Base-by-base conservation (phyloP, 805 yeast genomes). In the Barnettozyma californica region DNA sequence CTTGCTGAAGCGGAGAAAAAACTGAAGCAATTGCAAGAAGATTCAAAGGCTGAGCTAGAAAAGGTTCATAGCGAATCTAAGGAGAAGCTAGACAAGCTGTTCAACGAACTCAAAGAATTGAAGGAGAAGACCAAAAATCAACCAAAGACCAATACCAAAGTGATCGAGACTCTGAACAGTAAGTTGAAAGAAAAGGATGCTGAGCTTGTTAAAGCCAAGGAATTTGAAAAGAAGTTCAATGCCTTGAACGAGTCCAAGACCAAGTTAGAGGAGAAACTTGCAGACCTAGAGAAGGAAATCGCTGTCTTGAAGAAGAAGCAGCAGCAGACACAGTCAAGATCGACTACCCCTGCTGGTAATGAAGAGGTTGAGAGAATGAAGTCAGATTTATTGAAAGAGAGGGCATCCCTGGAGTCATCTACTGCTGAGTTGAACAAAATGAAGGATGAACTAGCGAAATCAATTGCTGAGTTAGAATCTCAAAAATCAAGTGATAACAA, bases 151-250 rank as follows among this genome's bases (percentile, higher is more conserved):
- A 11, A 16, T 33, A 33, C 29, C 14, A 48, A 46, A 14, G 38
- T 31, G 7, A 21, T 44, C 26, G 50, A 49, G 13, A 14, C 29
- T 13, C n/a, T 20, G 62, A 63, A 49, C 46, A 23, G 21, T 11
- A 43, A 54, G 14, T 41, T 64, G 14, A 53, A 62, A 41, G 50
- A 53, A 7, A 56, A 67, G 35, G 46, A 61, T 9, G 45, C 37
- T 9, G 55, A 52, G 18, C 49, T 49, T 56, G 53, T 57, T 59
- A 53, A 65, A 58, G 70, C 71, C 1, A 65, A 65, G 33, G 68
- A 65, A 6, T 62, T 81, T 38, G 76, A 64, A 41, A 49, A 56
- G 7, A 67, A 73, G 50, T 52, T 71, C 13, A 62, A 61, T 9
- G 64, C 60, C 5, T 47, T 74, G 20, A 56, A 57, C 14, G 49